Base-by-base conservation (phyloP, 2,329 filamentous ascomycete genomes). In the Talaromyces sp. region DNA sequence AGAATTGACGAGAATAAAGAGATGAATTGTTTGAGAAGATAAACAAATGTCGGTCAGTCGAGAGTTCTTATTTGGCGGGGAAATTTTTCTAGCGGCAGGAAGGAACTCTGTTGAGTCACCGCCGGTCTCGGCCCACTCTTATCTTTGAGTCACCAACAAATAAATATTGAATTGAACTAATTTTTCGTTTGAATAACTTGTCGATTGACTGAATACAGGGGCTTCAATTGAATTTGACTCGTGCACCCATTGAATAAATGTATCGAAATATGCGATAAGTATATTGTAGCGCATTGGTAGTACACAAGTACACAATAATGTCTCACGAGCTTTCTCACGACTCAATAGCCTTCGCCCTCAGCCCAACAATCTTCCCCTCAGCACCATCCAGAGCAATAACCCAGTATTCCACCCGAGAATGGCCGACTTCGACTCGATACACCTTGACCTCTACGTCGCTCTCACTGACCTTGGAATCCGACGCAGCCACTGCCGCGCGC, bases 291-390 rank as follows among this genome's bases (percentile, higher is more conserved):
- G n/a, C 14, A 50, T 50, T 24, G 27, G 6, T 16, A 31, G 47
- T 49, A 5, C 24, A 50, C 7, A 31, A 27, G 22, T 27, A 31
- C 22, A 50, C 35, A 3, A 49, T 33, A 11, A 9, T 16, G 3
- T 39, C n/a, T n/a, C 35, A 31, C 33, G 3, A 39, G 31, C 9
- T 7, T 16, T 14, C 31, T 54, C 37, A 90, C 72, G 85, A 87
- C 83, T 97, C 93, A 68, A 96, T 83, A 31, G 89, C 87, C 78
- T 92, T 80, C 11, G 89, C 91, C 83, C 92, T 94, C 64, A 90
- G 83, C 14, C 93, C 93, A 8, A 97, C 87, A 66, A 97, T 72
- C 78, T 83, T 85, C 19, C 83, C 84, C 13, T 83, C 84, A 60
- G 84, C 80, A 16, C 79, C 79, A 72, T 89, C 84, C 70, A 90